phyloP scores from a whole-genome alignment of 805 yeast species.

The Candida qinlingensis region DNA sequence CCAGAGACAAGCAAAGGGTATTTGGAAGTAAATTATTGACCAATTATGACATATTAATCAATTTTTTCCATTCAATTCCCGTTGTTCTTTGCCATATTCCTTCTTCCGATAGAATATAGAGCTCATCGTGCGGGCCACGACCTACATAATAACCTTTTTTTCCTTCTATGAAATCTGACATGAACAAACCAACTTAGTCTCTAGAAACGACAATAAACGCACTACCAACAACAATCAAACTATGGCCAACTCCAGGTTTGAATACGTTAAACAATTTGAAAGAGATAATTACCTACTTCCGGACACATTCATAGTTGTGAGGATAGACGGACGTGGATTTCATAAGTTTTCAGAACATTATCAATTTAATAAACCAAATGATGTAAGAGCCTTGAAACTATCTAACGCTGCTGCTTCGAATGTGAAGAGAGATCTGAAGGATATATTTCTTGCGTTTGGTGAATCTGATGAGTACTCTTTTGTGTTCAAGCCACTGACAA shows the following conservation, averaged over 20 bases:
- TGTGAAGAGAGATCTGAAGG: slow-evolving; percentile 61
- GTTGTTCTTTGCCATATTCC: not conserved
- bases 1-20: too few species aligned
- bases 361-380: slow-evolving; percentile 84
- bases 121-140: slow-evolving; percentile 14
- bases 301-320: slow-evolving; percentile 72
- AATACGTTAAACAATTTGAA: slow-evolving; percentile 83
- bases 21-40: too few species aligned
- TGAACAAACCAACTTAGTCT: too few species aligned
- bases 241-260: slow-evolving; percentile 85
- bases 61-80: too few species aligned
- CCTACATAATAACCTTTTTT: not conserved
- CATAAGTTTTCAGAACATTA: slow-evolving; percentile 77
- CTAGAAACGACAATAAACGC: too few species aligned
- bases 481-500: slow-evolving; percentile 57
- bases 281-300: slow-evolving; percentile 67
- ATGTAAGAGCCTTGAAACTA: slow-evolving; percentile 62
- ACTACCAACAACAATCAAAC: not conserved
- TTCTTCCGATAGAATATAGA: not conserved
- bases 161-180: too few species aligned
- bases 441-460: slow-evolving; percentile 80
- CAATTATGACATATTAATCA: too few species aligned
- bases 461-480: slow-evolving; percentile 95
- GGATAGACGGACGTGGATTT: slow-evolving; percentile 93
- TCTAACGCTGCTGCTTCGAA: slow-evolving; percentile 79